Base-by-base conservation (phyloP, 257 asterid species). In the Penstemon davidsonii region DNA sequence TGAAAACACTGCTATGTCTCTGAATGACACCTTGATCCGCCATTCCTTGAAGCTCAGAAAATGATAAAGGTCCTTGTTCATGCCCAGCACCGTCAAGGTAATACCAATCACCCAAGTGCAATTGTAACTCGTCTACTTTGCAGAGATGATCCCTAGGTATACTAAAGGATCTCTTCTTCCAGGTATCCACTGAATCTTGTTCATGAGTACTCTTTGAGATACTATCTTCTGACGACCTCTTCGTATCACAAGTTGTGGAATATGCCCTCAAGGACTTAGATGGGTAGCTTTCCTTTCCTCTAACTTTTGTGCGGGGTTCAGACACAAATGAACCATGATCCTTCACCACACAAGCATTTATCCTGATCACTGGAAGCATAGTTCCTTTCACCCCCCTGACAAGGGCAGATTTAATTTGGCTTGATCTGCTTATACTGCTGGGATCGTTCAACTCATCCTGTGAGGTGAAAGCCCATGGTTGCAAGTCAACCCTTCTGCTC, bases 51-150 rank as follows among this genome's bases (percentile, higher is more conserved):
- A 94, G 76, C 88, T 94, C 96, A 18, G 88, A 60, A 80, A 84
- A 88, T 59, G 93, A 75, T 25, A 85, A 76, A 80, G 99, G 99
- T 49, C 99, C 99, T 66, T 76, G 87, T 78, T 94, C 95, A 82
- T 86, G 99, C 75, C 99, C 99, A 78, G 90, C 91, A 71, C 97
- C 97, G 82, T 94, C 99, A 70, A 87, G 83, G 82, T 84, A 94
- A 84, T 81, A 91, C 99, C 99, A 94, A 66, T 87, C 93, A 73
- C 99, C 99, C 53, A 88, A 60, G 66, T 80, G 86, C 83, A 94
- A 72, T 19, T 85, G 85, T 56, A 94, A 79, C 75, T 94, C 96
- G 64, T 88, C 88, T 40, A 68, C 82, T 66, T 84, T 91, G 81
- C 87, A 82, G 80, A 91, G 81, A 54, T 55, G 93, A 51, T 87